Conservation (phyloP, 208 protist species). For the Leishmania arabica region DNA sequence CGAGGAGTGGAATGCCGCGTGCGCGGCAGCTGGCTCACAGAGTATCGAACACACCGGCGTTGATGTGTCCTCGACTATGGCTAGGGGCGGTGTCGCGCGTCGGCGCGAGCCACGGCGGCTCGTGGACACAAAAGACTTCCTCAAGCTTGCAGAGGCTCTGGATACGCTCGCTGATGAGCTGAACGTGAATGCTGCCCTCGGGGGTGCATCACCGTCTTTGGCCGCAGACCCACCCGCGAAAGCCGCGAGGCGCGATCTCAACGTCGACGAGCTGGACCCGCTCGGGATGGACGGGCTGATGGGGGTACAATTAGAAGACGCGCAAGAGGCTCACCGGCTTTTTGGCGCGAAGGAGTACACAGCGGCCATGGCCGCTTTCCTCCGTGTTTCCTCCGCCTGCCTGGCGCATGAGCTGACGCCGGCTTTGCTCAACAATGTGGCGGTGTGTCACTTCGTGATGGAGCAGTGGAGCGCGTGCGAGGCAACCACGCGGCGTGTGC, state of each 20-base stretch:
- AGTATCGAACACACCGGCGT: not conserved
- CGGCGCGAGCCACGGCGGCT: slow-evolving; percentile 11
- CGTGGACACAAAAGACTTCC: slow-evolving; percentile 54
- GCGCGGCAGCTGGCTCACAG: not conserved
- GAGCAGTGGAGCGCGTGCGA: slow-evolving; percentile 51
- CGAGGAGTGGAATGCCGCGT: slow-evolving; percentile 8
- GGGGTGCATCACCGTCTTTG: not conserved
- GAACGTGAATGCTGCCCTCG: not conserved
- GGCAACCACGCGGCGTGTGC: slow-evolving; percentile 38
- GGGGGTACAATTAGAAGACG: not conserved
- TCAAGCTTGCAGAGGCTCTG: slow-evolving; percentile 48
- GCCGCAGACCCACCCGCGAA: not conserved
- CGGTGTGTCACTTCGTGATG: slow-evolving; percentile 53
- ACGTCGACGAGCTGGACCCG: slow-evolving; percentile 32
- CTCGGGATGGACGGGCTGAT: slow-evolving; percentile 17
- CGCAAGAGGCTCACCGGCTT: slow-evolving; percentile 9
- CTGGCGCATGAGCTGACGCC: slow-evolving; percentile 23
- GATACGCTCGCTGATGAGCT: slow-evolving; percentile 41
- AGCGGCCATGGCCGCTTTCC: slow-evolving; percentile 15
- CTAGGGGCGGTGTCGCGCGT: not conserved
- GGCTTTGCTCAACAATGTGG: slow-evolving; percentile 53
- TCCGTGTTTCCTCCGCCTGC: slow-evolving; percentile 18
- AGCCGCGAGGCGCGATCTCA: not conserved
- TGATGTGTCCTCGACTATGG: not conserved
- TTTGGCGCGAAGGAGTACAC: slow-evolving; percentile 28